These are phyloP conservation scores for Thalassiosira mediterranea DNA, from an alignment of 352 stramenopile species.

Conservation along the genomic window DNA sequence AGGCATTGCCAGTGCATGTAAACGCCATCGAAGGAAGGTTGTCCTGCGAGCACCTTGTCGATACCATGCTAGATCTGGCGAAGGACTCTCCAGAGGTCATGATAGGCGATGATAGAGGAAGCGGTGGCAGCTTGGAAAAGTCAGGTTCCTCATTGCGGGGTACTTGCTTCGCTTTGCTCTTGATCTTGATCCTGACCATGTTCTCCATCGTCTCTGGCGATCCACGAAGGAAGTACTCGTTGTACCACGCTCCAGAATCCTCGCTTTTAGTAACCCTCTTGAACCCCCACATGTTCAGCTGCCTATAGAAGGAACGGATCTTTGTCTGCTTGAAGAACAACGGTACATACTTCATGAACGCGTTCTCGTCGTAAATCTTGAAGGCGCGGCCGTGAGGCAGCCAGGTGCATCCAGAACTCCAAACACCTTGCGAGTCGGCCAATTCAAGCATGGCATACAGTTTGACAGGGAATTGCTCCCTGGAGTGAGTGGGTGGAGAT, in stretches of 20 bases:
- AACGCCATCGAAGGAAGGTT: too few relatives aligned
- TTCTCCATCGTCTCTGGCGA: conserved; percentile 51
- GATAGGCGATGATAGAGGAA: too few relatives aligned
- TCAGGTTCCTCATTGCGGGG: too few relatives aligned
- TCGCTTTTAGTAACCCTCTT: conserved; percentile 8
- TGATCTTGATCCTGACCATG: conserved; percentile 53
- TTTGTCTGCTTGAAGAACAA: conserved; percentile 58
- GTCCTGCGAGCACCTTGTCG: too few relatives aligned
- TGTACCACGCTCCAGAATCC: conserved; percentile 31
- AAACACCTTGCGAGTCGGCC: background rate
- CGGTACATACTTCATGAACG: conserved; percentile 33
- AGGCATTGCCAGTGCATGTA: too few relatives aligned
- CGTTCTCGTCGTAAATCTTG: conserved; percentile 18
- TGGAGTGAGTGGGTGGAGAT: too few relatives aligned
- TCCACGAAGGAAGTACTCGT: conserved; percentile 43
- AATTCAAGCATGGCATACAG: conserved; percentile 13
- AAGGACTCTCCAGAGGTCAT: too few relatives aligned
- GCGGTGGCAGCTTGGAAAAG: too few relatives aligned
- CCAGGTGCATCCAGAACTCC: conserved; percentile 17
- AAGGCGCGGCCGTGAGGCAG: conserved; percentile 40
- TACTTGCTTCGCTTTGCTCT: conserved; percentile 26
- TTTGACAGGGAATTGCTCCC: conserved; percentile 29
- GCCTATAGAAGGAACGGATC: conserved; percentile 71
- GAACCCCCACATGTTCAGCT: conserved; percentile 85
- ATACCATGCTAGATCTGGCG: too few relatives aligned